Percentiles rank a stretch among this genome's conserved stretches.
These are phyloP conservation scores for Glycine soja DNA, from an alignment of 306 rosid genomes.

Conservation along the genomic window DNA sequence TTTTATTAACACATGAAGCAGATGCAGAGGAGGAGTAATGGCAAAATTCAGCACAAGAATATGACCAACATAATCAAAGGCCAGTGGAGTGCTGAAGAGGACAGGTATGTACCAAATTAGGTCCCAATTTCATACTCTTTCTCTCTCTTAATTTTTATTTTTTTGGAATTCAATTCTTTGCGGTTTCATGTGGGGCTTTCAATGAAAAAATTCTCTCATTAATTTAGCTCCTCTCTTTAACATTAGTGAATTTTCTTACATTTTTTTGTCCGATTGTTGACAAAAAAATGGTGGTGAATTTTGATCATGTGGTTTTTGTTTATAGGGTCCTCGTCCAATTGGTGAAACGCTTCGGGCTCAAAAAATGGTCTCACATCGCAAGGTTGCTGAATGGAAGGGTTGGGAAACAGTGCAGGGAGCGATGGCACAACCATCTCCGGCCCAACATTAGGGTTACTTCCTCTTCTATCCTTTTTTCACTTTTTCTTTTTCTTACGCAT, in stretches of 20 bases:
- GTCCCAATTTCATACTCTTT: background rate
- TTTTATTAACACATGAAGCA: background rate
- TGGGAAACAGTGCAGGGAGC: slow-evolving; percentile 88
- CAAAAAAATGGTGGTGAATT: background rate
- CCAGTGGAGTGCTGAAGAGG: slow-evolving; percentile 75
- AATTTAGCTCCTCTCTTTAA: background rate
- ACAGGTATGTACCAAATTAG: slow-evolving; percentile 49
- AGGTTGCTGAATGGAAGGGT: slow-evolving; percentile 61
- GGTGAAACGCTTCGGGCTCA: slow-evolving; percentile 58
- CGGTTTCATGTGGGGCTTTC: background rate
- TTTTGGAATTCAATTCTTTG: background rate
- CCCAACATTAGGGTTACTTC: slow-evolving; percentile 71
- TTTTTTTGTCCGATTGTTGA: background rate
- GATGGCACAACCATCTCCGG: slow-evolving; percentile 88
- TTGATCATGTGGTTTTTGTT: slow-evolving; percentile 28
- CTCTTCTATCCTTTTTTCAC: background rate
- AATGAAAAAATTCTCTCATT: background rate
- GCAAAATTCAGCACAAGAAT: slow-evolving; percentile 23
- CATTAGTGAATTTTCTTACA: background rate
- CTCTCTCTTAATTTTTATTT: background rate
- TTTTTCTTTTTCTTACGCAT: background rate
- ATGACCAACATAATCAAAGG: slow-evolving; percentile 56
- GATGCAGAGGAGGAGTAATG: background rate
- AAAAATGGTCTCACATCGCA: slow-evolving; percentile 75
- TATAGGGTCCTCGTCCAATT: slow-evolving; percentile 55